Evolutionary conservation across 2,329 filamentous ascomycete genomes (phyloP).

Genomic region (Septoria linicola): DNA sequence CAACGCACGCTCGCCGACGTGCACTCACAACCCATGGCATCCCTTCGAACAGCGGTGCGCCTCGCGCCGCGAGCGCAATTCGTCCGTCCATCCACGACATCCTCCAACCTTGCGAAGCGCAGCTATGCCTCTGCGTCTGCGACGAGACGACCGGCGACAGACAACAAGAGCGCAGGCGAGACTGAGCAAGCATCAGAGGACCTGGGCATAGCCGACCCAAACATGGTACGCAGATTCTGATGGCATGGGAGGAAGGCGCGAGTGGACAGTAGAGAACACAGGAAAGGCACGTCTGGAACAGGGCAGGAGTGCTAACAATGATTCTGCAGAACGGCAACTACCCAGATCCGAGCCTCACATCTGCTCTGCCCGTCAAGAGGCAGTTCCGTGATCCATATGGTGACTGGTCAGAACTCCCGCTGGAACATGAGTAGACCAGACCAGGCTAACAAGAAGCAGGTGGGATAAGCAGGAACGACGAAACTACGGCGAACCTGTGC

Average conservation of each 20-base stretch:
- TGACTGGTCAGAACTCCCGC: conserved; percentile 59
- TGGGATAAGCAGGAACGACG: conserved; percentile 97
- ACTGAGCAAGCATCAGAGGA: conserved; percentile 34
- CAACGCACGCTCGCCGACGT: neutral
- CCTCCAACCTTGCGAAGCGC: conserved; percentile 28
- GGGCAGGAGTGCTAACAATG: conserved; percentile 11
- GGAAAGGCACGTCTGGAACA: neutral
- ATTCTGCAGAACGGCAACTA: conserved; percentile 74
- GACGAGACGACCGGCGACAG: conserved; percentile 22
- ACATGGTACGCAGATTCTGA: conserved; percentile 32
- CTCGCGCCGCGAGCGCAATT: conserved; percentile 33
- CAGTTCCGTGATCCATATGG: conserved; percentile 89
- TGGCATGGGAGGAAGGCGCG: neutral
- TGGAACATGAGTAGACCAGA: neutral
- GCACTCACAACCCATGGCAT: conserved; percentile 28
- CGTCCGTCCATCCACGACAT: conserved; percentile 26
- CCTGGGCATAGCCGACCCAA: conserved; percentile 31
- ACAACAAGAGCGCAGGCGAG: conserved; percentile 29
- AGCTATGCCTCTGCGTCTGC: conserved; percentile 27
- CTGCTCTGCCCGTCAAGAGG: conserved; percentile 67
- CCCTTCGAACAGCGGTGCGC: conserved; percentile 29
- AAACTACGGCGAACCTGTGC: conserved; percentile 93
- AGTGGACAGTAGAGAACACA: neutral
- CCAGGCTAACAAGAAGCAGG: neutral
- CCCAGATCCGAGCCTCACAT: conserved; percentile 64